phyloP scores from a whole-genome alignment of 2,329 filamentous ascomycete species.

The Fusarium sp. region DNA sequence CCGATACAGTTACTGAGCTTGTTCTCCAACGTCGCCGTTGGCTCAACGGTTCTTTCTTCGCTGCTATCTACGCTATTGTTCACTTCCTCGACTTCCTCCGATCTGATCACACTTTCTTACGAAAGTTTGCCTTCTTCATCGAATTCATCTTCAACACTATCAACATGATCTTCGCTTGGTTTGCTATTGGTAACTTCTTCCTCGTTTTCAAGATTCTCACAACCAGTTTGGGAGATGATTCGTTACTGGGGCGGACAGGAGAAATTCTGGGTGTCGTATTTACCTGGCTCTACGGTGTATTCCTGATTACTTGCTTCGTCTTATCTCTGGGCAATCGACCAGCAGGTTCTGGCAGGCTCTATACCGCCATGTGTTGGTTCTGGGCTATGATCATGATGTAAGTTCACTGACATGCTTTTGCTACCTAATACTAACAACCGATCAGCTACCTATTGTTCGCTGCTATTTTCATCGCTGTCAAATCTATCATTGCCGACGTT shows the following conservation, averaged over 20 bases:
- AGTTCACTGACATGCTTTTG: slow-evolving; percentile 44
- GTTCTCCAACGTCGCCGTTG: slow-evolving; percentile 95
- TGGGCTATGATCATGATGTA: slow-evolving; percentile 95
- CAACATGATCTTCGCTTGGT: slow-evolving; percentile 99
- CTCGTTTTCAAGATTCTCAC: slow-evolving; percentile 97
- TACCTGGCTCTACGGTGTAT: slow-evolving; percentile 94
- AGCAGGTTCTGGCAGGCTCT: slow-evolving; percentile 90
- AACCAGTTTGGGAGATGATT: slow-evolving; percentile 74
- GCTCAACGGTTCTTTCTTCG: slow-evolving; percentile 98
- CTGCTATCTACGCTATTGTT: slow-evolving; percentile 90
- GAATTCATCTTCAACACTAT: slow-evolving; percentile 95
- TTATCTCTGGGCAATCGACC: slow-evolving; percentile 93
- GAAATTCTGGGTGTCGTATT: slow-evolving; percentile 87
- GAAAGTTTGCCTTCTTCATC: slow-evolving; percentile 88
- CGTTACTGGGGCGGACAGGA: slow-evolving; percentile 79
- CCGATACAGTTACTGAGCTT: slow-evolving; percentile 91
- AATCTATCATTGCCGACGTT: slow-evolving; percentile 79
- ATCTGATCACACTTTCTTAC: slow-evolving; percentile 84
- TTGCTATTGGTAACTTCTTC: slow-evolving; percentile 98
- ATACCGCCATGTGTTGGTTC: slow-evolving; percentile 98
- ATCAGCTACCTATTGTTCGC: slow-evolving; percentile 88
- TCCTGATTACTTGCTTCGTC: slow-evolving; percentile 93
- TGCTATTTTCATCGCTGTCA: slow-evolving; percentile 91
- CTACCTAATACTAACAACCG: slow-evolving; percentile 30
- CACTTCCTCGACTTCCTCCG: slow-evolving; percentile 98